Evolutionary conservation across 768 basidiomycete species (phyloP).

Genomic region (Rhodotorula babjevae): DNA sequence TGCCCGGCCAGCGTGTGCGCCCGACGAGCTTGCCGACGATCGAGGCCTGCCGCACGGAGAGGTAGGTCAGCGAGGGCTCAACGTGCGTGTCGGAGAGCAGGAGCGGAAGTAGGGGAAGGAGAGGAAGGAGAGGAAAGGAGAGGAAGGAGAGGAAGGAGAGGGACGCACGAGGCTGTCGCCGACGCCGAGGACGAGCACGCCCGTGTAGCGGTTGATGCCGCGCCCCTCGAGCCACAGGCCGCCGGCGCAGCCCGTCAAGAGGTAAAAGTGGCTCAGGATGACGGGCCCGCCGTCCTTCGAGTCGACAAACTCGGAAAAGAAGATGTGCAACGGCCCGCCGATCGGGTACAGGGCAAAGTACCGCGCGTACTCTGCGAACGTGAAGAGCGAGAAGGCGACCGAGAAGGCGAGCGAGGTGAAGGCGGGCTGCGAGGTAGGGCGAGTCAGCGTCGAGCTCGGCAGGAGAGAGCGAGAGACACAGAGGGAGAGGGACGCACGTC

Average conservation of each 20-base stretch:
- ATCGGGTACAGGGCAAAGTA: constrained; percentile 98
- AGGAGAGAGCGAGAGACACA: not conserved
- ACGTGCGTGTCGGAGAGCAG: no score
- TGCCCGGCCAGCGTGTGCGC: constrained; percentile 74
- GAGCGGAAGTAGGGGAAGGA: not conserved
- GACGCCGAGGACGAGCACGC: constrained; percentile 79
- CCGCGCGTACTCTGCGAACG: constrained; percentile 92
- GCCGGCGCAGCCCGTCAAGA: constrained; percentile 89
- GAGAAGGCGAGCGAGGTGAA: constrained; percentile 94
- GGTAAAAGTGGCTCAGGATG: constrained; percentile 93
- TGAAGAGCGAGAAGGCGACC: constrained; percentile 88
- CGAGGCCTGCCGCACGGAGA: constrained; percentile 60
- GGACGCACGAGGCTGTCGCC: constrained; percentile 84
- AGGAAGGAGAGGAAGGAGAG: not conserved
- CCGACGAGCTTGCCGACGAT: constrained; percentile 84
- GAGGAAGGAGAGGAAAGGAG: no score
- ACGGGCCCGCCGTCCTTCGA: constrained; percentile 91
- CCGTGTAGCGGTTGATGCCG: constrained; percentile 66
- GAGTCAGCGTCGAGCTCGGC: not conserved
- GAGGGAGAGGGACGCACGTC: constrained; percentile 61
- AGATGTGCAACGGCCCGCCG: constrained; percentile 84
- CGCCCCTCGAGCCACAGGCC: constrained; percentile 93
- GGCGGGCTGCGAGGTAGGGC: constrained; percentile 63
- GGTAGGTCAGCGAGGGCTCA: not conserved
- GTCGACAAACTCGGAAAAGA: constrained; percentile 96